phyloP scores from a whole-genome alignment of 176 grass and related monocot species.

The Lolium rigidum region DNA sequence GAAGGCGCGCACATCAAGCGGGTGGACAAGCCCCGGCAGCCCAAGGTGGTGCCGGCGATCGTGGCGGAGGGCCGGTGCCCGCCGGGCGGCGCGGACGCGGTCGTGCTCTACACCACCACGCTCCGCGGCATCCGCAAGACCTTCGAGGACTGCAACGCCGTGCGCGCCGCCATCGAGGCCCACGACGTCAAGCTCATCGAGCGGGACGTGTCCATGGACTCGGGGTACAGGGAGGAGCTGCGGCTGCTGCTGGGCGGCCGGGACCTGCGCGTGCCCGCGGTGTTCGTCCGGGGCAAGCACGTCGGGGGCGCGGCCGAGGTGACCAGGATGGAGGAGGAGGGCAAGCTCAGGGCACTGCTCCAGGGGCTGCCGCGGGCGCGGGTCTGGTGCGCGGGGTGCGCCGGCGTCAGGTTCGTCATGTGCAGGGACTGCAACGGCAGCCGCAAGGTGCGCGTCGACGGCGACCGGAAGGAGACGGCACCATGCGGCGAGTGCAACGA shows the following conservation, averaged over 20 bases:
- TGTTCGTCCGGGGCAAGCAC: slow-evolving; percentile 77
- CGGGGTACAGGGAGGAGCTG: slow-evolving; percentile 92
- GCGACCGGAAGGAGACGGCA: slow-evolving; percentile 57
- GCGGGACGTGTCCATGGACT: slow-evolving; percentile 99
- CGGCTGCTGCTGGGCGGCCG: slow-evolving; percentile 66
- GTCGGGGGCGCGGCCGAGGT: slow-evolving; percentile 81
- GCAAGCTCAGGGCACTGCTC: slow-evolving; percentile 68
- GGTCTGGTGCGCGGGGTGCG: slow-evolving; percentile 82
- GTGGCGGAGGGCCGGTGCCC: slow-evolving; percentile 68
- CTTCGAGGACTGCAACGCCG: slow-evolving; percentile 91
- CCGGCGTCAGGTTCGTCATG: slow-evolving; percentile 89
- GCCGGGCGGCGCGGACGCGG: slow-evolving; percentile 62
- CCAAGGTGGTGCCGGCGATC: slow-evolving; percentile 56
- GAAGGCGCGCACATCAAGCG: slow-evolving; percentile 88
- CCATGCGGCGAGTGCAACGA: slow-evolving; percentile 88
- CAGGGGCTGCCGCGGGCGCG: slow-evolving; percentile 76
- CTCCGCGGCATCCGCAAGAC: slow-evolving; percentile 84
- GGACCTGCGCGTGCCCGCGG: slow-evolving; percentile 73
- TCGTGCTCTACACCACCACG: slow-evolving; percentile 92
- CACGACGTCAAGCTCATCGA: slow-evolving; percentile 83
- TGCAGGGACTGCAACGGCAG: slow-evolving; percentile 94
- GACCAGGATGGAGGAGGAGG: slow-evolving; percentile 81
- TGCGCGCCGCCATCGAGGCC: slow-evolving; percentile 69
- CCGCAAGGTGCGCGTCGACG: slow-evolving; percentile 85
- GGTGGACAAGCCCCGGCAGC: slow-evolving; percentile 58